Evolutionary conservation across 1,284 basidiomycete genomes (phyloP).

Genomic region (Trametes pubescens): DNA sequence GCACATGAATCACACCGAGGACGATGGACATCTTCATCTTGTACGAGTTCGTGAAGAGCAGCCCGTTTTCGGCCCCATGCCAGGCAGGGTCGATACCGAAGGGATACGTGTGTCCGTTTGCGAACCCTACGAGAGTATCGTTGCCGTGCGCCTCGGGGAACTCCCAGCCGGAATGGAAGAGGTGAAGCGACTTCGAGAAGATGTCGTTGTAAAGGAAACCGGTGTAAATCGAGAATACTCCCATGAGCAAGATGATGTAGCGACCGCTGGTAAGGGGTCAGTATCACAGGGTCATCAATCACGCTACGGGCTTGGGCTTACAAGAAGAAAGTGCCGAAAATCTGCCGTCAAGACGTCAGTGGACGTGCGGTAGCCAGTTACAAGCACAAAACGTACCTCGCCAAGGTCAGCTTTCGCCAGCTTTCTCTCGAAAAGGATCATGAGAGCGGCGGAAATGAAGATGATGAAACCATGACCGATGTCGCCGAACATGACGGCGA

Average conservation of each 20-base stretch:
- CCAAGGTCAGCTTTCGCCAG: slow-evolving; percentile 81
- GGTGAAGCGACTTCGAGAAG: slow-evolving; percentile 92
- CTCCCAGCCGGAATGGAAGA: slow-evolving; percentile 92
- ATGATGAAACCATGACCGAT: slow-evolving; percentile 96
- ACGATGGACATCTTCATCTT: slow-evolving; percentile 99
- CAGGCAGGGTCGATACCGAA: slow-evolving; percentile 97
- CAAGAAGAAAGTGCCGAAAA: slow-evolving; percentile 93
- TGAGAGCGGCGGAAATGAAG: slow-evolving; percentile 77
- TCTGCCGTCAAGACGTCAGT: slow-evolving; percentile 54
- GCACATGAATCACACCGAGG: slow-evolving; percentile 94
- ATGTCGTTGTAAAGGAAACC: slow-evolving; percentile 99
- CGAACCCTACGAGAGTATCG: slow-evolving; percentile 58
- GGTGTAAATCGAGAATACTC: slow-evolving; percentile 94
- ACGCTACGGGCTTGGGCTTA: slow-evolving; percentile 48
- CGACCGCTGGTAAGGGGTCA: slow-evolving; percentile 70
- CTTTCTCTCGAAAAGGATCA: slow-evolving; percentile 89
- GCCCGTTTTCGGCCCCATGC: slow-evolving; percentile 92
- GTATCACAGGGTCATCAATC: slow-evolving; percentile 3
- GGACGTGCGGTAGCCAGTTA: not conserved
- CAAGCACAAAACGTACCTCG: slow-evolving; percentile 62
- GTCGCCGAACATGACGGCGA: slow-evolving; percentile 99
- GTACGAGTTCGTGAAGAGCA: slow-evolving; percentile 98
- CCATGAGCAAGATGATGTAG: slow-evolving; percentile 99
- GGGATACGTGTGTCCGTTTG: slow-evolving; percentile 81
- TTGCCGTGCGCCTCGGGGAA: slow-evolving; percentile 65